A percentile compares a stretch with the other conserved stretches of the same genome.
Evolutionary conservation across 192 early-diverging fungal species (phyloP).

Genomic region (Pilaira anomala): DNA sequence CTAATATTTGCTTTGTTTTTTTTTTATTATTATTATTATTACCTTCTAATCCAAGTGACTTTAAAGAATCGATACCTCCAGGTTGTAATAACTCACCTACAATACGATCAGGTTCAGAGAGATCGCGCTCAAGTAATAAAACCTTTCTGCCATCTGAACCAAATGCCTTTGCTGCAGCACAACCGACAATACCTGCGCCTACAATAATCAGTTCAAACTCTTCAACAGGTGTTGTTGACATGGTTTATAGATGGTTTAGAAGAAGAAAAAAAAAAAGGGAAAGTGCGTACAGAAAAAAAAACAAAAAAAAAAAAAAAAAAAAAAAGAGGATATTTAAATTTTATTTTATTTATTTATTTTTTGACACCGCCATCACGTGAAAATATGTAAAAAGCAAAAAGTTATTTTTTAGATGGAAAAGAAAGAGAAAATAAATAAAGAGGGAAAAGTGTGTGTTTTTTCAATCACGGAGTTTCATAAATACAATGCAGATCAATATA

Average conservation of each 20-base stretch:
- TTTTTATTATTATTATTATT: conserved; percentile 15
- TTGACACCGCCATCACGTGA: too few relatives aligned
- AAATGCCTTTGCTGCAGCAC: conserved; percentile 77
- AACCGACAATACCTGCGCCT: conserved; percentile 93
- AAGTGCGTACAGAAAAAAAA: neutral
- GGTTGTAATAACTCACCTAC: conserved; percentile 98
- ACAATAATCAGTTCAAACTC: conserved; percentile 82
- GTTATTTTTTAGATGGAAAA: too few relatives aligned
- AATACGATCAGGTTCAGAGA: conserved; percentile 93
- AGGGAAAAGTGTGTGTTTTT: too few relatives aligned
- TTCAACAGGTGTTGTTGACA: conserved; percentile 11
- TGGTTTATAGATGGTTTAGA: neutral
- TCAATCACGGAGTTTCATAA: too few relatives aligned
- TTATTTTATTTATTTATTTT: too few relatives aligned
- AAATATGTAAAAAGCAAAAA: too few relatives aligned
- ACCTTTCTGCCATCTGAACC: conserved; percentile 72
- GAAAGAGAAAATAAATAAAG: too few relatives aligned
- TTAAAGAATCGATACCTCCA: conserved; percentile 81
- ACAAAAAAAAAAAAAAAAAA: neutral
- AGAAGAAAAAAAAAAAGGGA: neutral
- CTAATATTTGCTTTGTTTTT: neutral
- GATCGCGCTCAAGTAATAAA: conserved; percentile 78
- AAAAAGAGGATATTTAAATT: neutral
- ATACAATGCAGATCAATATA: too few relatives aligned
- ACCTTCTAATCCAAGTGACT: conserved; percentile 70